Evolutionary conservation across 2,329 filamentous ascomycete species (phyloP).

Genomic region (Colletotrichum tropicicola): DNA sequence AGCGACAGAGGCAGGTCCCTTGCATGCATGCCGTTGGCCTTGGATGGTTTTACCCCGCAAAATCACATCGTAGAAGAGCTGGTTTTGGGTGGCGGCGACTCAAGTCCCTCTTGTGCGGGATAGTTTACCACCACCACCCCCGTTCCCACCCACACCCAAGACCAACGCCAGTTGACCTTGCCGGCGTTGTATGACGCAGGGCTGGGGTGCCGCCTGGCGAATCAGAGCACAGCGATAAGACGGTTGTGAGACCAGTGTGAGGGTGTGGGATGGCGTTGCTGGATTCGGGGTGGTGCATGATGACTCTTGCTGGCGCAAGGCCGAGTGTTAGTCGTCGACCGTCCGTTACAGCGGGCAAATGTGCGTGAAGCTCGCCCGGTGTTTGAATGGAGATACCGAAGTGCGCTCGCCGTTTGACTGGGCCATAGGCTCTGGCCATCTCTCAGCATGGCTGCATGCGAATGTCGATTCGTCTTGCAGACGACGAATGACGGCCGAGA

Average conservation of each 20-base stretch:
- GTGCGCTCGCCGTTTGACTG: not conserved
- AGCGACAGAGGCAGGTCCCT: slow-evolving; percentile 8
- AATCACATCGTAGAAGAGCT: not conserved
- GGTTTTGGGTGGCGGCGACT: slow-evolving; percentile 18
- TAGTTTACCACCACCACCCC: slow-evolving; percentile 13
- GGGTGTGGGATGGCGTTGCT: slow-evolving; percentile 21
- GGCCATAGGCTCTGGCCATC: not conserved
- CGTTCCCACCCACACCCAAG: slow-evolving; percentile 13
- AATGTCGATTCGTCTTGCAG: not conserved
- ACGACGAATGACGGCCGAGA: not conserved
- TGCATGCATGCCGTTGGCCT: not conserved
- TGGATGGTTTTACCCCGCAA: slow-evolving; percentile 27
- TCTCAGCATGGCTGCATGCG: not conserved
- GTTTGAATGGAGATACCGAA: slow-evolving; percentile 1
- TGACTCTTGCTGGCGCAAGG: slow-evolving; percentile 14
- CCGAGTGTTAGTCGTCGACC: not conserved
- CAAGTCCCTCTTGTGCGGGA: not conserved
- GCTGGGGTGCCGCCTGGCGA: slow-evolving; percentile 7
- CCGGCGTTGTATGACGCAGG: slow-evolving; percentile 25
- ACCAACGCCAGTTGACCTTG: slow-evolving; percentile 17
- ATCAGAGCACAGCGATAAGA: slow-evolving; percentile 27
- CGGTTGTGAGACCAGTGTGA: slow-evolving; percentile 10
- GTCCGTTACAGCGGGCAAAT: not conserved
- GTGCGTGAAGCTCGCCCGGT: not conserved
- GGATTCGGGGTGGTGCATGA: slow-evolving; percentile 22